These are phyloP conservation scores for Ophiosphaerella herpotricha DNA, from an alignment of 2,329 filamentous ascomycete genomes.

Conservation along the genomic window DNA sequence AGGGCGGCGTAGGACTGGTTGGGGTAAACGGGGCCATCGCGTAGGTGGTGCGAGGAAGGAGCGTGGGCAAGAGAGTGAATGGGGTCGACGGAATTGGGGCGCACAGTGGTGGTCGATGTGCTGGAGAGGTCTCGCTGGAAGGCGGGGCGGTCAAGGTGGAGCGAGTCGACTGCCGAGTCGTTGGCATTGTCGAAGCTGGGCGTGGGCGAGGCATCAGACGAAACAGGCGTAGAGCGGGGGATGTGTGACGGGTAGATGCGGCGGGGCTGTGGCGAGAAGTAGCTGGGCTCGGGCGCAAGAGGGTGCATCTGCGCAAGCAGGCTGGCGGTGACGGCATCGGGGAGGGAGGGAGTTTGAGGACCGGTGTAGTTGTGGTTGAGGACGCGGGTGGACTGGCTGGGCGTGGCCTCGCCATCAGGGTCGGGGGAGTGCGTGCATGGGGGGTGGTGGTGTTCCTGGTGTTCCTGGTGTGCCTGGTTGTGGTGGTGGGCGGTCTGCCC, in stretches of 20 bases:
- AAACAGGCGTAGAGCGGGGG: constrained; percentile 33
- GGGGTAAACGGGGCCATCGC: constrained; percentile 49
- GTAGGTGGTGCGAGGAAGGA: constrained; percentile 20
- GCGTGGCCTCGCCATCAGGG: constrained; percentile 9
- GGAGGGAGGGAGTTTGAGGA: constrained; percentile 34
- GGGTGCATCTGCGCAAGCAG: constrained; percentile 23
- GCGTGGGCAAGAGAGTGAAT: constrained; percentile 15
- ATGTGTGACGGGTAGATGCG: constrained; percentile 40
- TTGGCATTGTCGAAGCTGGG: constrained; percentile 34
- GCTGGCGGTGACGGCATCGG: constrained; percentile 27
- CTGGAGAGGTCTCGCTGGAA: constrained; percentile 49
- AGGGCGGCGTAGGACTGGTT: constrained; percentile 57
- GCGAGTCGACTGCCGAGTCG: constrained; percentile 7
- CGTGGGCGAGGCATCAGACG: constrained; percentile 38
- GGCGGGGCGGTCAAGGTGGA: constrained; percentile 39
- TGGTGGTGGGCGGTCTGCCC: constrained; percentile 23
- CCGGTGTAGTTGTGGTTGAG: constrained; percentile 15
- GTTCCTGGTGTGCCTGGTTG: too few relatives aligned
- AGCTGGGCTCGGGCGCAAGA: constrained; percentile 38
- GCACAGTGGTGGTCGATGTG: constrained; percentile 49
- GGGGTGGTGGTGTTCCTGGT: too few relatives aligned
- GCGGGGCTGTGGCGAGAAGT: constrained; percentile 47
- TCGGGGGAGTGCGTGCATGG: constrained; percentile 3
- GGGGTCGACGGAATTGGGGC: constrained; percentile 37
- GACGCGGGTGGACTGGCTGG: constrained; percentile 8